Conservation (phyloP, 257 asterid genomes). For the Nicotiana sylvestris region DNA sequence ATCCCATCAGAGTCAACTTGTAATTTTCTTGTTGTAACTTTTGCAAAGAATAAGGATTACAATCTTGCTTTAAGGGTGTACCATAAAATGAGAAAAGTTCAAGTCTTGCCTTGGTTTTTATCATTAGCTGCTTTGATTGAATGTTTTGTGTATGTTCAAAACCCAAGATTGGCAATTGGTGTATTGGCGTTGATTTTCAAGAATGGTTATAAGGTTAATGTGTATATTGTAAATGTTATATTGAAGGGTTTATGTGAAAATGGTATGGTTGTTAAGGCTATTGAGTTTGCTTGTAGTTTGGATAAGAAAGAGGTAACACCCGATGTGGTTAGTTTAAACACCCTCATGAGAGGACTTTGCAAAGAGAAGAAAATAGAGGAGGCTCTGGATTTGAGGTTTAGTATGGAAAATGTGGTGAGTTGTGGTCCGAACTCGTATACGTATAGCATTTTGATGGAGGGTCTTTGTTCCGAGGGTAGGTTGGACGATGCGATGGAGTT, state of each 20-base stretch:
- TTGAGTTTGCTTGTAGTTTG: constrained; percentile 40
- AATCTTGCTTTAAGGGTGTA: constrained; percentile 36
- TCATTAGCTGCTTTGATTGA: constrained; percentile 48
- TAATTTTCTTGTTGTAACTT: constrained; percentile 44
- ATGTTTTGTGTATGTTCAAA: constrained; percentile 40
- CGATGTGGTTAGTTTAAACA: constrained; percentile 55
- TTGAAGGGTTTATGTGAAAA: constrained; percentile 52
- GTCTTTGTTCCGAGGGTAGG: constrained; percentile 38
- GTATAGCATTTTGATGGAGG: constrained; percentile 42
- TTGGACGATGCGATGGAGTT: constrained; percentile 38
- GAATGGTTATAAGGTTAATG: constrained; percentile 37
- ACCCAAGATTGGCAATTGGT: constrained; percentile 40
- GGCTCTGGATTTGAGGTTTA: constrained; percentile 45
- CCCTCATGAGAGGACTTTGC: constrained; percentile 59
- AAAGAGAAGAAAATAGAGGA: constrained; percentile 39
- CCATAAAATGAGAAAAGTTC: constrained; percentile 31
- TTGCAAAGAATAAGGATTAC: constrained; percentile 54
- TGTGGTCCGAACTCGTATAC: constrained; percentile 40
- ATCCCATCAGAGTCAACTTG: constrained; percentile 36
- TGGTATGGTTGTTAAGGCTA: constrained; percentile 41
- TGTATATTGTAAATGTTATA: constrained; percentile 44
- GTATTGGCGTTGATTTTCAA: constrained; percentile 53
- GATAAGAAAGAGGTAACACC: constrained; percentile 28
- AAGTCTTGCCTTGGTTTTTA: constrained; percentile 34
- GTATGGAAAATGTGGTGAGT: constrained; percentile 48